Base-by-base conservation (phyloP, 345 rosid species). In the Rhizophora apiculata region DNA sequence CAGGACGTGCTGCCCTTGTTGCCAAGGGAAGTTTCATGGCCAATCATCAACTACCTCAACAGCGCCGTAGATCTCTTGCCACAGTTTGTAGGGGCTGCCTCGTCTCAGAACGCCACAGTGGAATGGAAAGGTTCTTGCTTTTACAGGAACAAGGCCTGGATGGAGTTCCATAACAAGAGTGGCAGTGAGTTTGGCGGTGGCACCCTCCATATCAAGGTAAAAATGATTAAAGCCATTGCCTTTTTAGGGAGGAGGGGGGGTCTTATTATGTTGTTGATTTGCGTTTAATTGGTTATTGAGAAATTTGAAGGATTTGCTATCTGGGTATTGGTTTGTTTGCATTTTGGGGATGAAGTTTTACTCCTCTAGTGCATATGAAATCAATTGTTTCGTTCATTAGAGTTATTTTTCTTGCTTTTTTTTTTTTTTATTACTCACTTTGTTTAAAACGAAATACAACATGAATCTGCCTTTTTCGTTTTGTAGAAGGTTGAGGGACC, bases 41-140 rank as follows among this genome's bases (percentile, higher is more conserved):
- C 96, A 48, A 65, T 95, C 65, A 87, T 95, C 66, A 85, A 86
- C 76, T 74, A 81, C 69, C 81, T 95, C 53, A 70, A 78, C 51
- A 60, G 86, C 5, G 76, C 97, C 20, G 86, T 81, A 27, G 99
- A 95, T 70, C 87, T 91, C 65, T 74, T 95, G 54, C 99, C 99
- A 4, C 65, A 88, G 54, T 95, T 87, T 69, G 97, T 95, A 19
- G 99, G 97, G 57, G 67, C 96, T 37, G 96, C 90, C 21, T 74
- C 92, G 18, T 51, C 91, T 52, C 16, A n/a, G 26, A 87, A 84
- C 68, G 74, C 49, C 68, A 63, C 76, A 51, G 81, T 81, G 0
- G 73, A 76, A 62, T 94, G 98, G 98, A 94, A 92, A 69, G 97
- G 99, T 46, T 95, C 99, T 15, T 95, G 99, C 80, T 95, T 95